These are phyloP conservation scores for Leucosporidium yakuticum DNA, from an alignment of 768 basidiomycete species.

Conservation along the genomic window DNA sequence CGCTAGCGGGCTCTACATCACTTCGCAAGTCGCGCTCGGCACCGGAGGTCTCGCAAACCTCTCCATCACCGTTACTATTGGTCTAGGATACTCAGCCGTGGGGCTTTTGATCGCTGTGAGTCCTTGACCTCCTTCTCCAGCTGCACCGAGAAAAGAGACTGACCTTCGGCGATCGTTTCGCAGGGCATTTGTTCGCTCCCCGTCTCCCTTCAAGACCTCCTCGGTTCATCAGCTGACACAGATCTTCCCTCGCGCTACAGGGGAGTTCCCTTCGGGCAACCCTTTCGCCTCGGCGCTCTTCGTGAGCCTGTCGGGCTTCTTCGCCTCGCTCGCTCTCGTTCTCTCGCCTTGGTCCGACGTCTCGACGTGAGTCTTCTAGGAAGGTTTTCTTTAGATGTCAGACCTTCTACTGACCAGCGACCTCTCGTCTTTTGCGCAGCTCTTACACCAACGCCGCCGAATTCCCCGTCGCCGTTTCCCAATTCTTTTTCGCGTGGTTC, in stretches of 20 bases:
- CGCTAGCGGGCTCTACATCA: neutral
- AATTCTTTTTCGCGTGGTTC: neutral
- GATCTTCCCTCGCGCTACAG: no score
- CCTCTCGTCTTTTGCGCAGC: neutral
- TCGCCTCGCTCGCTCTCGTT: neutral
- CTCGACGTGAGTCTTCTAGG: neutral
- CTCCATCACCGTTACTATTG: neutral
- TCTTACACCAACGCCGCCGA: neutral
- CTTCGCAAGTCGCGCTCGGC: constrained; percentile 3
- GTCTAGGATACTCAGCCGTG: neutral
- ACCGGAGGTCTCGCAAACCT: neutral
- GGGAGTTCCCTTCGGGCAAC: constrained; percentile 1
- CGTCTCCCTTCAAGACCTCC: no score
- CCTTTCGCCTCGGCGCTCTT: constrained; percentile 1
- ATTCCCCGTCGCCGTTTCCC: neutral
- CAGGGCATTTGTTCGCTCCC: no score
- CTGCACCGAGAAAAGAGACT: no score
- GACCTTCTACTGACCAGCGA: no score
- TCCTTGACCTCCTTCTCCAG: no score
- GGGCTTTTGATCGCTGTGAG: constrained; percentile 1
- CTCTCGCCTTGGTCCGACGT: constrained; percentile 6
- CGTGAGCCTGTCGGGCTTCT: constrained; percentile 2
- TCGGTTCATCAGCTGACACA: no score
- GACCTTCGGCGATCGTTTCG: no score
- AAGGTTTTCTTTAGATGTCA: no score